Evolutionary conservation across 768 basidiomycete genomes (phyloP).

Genomic region (Cystobasidium onofrii): DNA sequence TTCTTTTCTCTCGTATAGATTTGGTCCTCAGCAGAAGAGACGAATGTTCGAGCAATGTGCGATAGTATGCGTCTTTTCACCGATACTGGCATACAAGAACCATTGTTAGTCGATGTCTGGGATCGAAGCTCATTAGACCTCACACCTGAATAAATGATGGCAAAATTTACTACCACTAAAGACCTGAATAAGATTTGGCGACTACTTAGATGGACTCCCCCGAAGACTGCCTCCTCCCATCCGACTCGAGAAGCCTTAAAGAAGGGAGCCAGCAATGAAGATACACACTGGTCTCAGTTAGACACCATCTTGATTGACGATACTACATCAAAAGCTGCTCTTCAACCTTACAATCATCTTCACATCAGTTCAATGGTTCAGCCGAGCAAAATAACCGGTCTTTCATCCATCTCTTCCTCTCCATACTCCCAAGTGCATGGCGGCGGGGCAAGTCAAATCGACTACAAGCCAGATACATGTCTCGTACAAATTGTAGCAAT

Average conservation of each 20-base stretch:
- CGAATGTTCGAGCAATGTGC: constrained; percentile 35
- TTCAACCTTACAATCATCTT: constrained; percentile 27
- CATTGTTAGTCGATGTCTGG: constrained; percentile 31
- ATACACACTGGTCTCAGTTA: constrained; percentile 11
- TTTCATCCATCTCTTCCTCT: background rate
- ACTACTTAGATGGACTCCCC: constrained; percentile 8
- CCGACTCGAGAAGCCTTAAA: background rate
- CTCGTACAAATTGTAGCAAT: background rate
- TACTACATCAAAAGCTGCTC: background rate
- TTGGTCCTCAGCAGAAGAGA: constrained; percentile 34
- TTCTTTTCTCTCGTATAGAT: constrained; percentile 3
- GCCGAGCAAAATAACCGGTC: background rate
- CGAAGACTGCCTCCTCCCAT: background rate
- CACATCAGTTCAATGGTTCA: background rate
- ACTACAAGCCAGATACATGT: background rate
- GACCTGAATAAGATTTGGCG: constrained; percentile 36
- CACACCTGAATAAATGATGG: constrained; percentile 3
- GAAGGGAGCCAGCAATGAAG: background rate
- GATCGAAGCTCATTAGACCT: constrained; percentile 37
- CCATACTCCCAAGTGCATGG: background rate
- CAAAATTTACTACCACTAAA: constrained; percentile 33
- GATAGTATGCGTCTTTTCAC: constrained; percentile 33
- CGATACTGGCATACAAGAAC: background rate
- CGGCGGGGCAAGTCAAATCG: background rate
- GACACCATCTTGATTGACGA: constrained; percentile 28